phyloP scores from a whole-genome alignment of 148 eudicot species.

The Cornus suecica region DNA sequence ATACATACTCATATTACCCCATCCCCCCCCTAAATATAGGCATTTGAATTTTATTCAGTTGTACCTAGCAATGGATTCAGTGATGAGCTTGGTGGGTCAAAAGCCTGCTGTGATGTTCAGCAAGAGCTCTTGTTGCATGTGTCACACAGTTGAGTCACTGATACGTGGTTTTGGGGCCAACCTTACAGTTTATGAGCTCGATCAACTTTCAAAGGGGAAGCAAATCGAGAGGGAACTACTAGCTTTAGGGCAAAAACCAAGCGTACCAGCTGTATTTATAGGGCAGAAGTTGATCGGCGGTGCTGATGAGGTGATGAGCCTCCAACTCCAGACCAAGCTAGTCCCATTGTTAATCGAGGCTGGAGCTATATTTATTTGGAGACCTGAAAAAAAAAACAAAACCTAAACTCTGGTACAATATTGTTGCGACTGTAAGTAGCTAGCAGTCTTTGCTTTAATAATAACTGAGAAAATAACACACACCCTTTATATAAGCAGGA shows the following conservation, averaged over 20 bases:
- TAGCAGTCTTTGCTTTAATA: background rate
- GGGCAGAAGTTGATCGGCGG: constrained; percentile 68
- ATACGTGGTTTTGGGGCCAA: constrained; percentile 69
- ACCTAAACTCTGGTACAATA: background rate
- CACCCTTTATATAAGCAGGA: background rate
- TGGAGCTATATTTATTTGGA: constrained; percentile 62
- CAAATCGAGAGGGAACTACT: constrained; percentile 54
- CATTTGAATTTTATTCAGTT: background rate
- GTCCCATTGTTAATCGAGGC: constrained; percentile 60
- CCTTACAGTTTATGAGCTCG: constrained; percentile 58
- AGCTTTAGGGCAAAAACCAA: constrained; percentile 40
- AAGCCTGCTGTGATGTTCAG: constrained; percentile 77
- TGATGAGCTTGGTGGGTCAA: constrained; percentile 39
- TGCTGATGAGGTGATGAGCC: constrained; percentile 68
- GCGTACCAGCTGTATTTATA: constrained; percentile 67
- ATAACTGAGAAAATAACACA: background rate
- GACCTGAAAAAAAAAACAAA: background rate
- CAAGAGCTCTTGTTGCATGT: constrained; percentile 67
- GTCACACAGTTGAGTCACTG: constrained; percentile 56
- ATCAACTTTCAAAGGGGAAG: constrained; percentile 53
- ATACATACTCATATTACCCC: too few relatives aligned
- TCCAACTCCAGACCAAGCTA: constrained; percentile 63
- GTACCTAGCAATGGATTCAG: constrained; percentile 39
- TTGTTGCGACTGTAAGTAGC: background rate
- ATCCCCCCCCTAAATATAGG: background rate